Evolutionary conservation across 2,329 filamentous ascomycete species (phyloP), one percentile per base, ranked within the genome.

Genomic region (Davidsoniella virescens): DNA sequence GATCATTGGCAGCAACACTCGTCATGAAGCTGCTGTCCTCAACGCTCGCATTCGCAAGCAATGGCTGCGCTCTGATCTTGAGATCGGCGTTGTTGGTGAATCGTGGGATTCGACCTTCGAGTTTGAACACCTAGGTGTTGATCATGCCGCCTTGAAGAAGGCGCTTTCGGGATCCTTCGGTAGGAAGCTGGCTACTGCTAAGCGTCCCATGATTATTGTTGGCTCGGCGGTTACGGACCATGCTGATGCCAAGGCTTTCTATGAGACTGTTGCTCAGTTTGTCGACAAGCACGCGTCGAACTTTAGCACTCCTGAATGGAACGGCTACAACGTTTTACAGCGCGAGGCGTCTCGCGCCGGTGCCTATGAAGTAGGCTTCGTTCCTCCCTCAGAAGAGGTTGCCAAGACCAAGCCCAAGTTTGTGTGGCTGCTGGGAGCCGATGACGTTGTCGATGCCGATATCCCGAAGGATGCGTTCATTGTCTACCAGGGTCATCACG

Each of bases 11-110:
- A 95, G 86, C 64, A 98, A 98, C 71, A 84, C 92, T 39, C 80
- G 92, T 58, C 87, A 94, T 62, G 92, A 98, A 69, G 92, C 92
- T 54, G 87, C 92, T 51, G 87, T 92, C 44, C 76, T 98, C 42
- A 98, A 98, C 62, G 88, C 90, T 56, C 85, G 92, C 57, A 98
- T 98, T 62, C 79, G 92, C 61, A 98, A 98, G 73, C 88, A 95
- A 66, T 98, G 90, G 84, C 73, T 98, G 58, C 82, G 88, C 58
- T 95, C 92, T 36, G 88, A 96, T 59, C 78, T 98, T 20, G 84
- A 96, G 65, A 79, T 98, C 59, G 92, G 83, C 56, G 78, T 95
- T 53, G 81, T 98, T 57, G 92, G 92, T 56, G 84, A 95, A 70
- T 69, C 80, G 38, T 98, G 90, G 65, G 80, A 94, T 45, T 94